phyloP scores from a whole-genome alignment of 768 basidiomycete genomes.

The Hemileccinum impolitum region DNA sequence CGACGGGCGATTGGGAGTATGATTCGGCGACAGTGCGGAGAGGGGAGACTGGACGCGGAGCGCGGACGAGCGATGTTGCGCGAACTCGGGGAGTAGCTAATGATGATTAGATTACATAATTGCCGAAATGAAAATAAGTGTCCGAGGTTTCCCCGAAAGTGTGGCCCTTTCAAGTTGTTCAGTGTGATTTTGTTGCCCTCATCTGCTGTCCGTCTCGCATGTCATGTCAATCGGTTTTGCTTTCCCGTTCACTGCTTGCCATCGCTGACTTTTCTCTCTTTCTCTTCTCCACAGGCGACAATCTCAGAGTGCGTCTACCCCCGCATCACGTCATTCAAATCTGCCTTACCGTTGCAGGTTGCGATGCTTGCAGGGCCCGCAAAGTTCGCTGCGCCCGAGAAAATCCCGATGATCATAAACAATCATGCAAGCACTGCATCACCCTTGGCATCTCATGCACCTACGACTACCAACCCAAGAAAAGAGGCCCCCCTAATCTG shows the following conservation, averaged over 20 bases:
- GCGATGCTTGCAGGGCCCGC: slow-evolving; percentile 82
- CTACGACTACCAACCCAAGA: slow-evolving; percentile 92
- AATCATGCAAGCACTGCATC: slow-evolving; percentile 84
- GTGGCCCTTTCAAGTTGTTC: no score
- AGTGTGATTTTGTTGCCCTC: slow-evolving; percentile 8
- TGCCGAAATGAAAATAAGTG: slow-evolving; percentile 10
- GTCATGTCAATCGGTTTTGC: slow-evolving; percentile 36
- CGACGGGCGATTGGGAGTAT: slow-evolving; percentile 40
- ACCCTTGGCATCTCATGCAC: slow-evolving; percentile 81
- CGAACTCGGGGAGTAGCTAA: slow-evolving; percentile 17
- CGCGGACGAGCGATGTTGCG: slow-evolving; percentile 20
- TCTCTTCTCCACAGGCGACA: slow-evolving; percentile 55
- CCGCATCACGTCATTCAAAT: slow-evolving; percentile 23
- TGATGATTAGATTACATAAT: slow-evolving; percentile 12
- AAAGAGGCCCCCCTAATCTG: slow-evolving; percentile 90
- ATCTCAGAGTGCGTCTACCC: slow-evolving; percentile 64
- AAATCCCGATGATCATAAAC: slow-evolving; percentile 71
- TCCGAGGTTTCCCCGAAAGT: slow-evolving; percentile 58
- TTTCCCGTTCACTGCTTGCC: slow-evolving; percentile 19
- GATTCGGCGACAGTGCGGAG: slow-evolving; percentile 29
- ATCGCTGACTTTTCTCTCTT: slow-evolving; percentile 33
- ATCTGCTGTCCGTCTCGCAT: no score
- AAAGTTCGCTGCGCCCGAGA: slow-evolving; percentile 85
- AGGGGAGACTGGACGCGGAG: slow-evolving; percentile 24
- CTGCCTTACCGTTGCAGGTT: slow-evolving; percentile 48